phyloP scores from a whole-genome alignment of 257 asterid genomes.

The Scutellaria baicalensis region DNA sequence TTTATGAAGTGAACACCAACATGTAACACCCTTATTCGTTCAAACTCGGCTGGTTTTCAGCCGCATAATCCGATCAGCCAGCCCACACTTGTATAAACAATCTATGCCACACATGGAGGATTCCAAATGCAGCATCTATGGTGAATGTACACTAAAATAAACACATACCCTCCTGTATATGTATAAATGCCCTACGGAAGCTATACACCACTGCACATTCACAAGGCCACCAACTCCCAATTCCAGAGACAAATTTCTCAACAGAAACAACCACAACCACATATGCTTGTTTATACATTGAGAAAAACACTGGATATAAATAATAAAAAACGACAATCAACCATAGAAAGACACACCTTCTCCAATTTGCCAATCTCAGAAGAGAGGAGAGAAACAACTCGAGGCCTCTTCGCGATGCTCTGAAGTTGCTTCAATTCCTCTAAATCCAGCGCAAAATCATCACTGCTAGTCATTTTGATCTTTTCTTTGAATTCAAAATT shows the following conservation, averaged over 20 bases:
- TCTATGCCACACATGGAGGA: too few species aligned
- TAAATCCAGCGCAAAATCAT: constrained; percentile 60
- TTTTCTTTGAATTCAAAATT: not conserved
- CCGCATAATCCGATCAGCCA: too few species aligned
- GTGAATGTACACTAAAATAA: too few species aligned
- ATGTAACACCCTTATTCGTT: too few species aligned
- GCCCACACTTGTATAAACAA: too few species aligned
- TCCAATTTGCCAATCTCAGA: constrained; percentile 60
- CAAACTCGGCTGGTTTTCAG: too few species aligned
- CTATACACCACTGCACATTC: too few species aligned
- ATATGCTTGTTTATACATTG: not conserved
- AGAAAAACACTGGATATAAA: not conserved
- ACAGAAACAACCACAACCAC: not conserved
- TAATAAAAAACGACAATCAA: not conserved
- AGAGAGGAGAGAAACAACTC: constrained; percentile 59
- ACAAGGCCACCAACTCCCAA: not conserved
- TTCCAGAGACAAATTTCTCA: not conserved
- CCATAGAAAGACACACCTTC: constrained; percentile 32
- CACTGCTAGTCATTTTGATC: constrained; percentile 29
- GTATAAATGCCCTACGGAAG: too few species aligned
- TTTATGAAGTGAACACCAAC: too few species aligned
- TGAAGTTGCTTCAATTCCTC: constrained; percentile 78
- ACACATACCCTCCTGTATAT: too few species aligned
- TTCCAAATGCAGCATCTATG: too few species aligned
- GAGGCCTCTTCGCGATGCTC: constrained; percentile 74